Evolutionary conservation across 345 rosid genomes (phyloP).

Genomic region (Populus deltoides): DNA sequence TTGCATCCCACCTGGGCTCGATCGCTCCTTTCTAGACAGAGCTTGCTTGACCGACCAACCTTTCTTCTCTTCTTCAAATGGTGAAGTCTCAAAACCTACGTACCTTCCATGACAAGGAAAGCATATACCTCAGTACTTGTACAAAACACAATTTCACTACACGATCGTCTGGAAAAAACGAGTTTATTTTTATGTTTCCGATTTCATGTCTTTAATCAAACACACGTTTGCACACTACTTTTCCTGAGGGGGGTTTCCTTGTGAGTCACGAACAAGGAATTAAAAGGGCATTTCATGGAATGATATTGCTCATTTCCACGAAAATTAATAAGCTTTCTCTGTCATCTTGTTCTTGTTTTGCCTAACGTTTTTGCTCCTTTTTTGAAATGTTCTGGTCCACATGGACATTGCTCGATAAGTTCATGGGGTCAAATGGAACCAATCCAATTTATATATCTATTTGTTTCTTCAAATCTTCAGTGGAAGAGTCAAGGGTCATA

Average conservation of each 20-base stretch:
- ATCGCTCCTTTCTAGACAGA: constrained; percentile 27
- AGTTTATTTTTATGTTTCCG: too few relatives aligned
- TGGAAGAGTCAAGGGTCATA: constrained; percentile 60
- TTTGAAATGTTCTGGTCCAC: constrained; percentile 20
- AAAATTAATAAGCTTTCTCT: constrained; percentile 8
- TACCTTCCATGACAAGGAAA: too few relatives aligned
- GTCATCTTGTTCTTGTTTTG: background rate
- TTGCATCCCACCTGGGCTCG: constrained; percentile 23
- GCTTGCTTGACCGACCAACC: constrained; percentile 14
- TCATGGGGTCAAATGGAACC: constrained; percentile 29
- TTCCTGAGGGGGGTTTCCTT: background rate
- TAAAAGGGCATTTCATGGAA: background rate
- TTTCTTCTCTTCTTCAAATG: constrained; percentile 19
- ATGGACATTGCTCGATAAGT: constrained; percentile 14
- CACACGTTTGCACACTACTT: too few relatives aligned
- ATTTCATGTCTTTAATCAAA: too few relatives aligned
- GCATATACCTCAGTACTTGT: too few relatives aligned
- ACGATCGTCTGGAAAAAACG: too few relatives aligned
- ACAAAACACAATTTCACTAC: too few relatives aligned
- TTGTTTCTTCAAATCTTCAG: constrained; percentile 28
- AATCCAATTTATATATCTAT: background rate
- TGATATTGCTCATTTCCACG: background rate
- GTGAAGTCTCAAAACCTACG: background rate
- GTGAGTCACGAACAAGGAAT: background rate
- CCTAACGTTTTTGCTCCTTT: background rate